Evolutionary conservation across 371 early-diverging fungal genomes (phyloP), one percentile per base, ranked within the genome.

Genomic region (Conidiobolus incongruus): DNA sequence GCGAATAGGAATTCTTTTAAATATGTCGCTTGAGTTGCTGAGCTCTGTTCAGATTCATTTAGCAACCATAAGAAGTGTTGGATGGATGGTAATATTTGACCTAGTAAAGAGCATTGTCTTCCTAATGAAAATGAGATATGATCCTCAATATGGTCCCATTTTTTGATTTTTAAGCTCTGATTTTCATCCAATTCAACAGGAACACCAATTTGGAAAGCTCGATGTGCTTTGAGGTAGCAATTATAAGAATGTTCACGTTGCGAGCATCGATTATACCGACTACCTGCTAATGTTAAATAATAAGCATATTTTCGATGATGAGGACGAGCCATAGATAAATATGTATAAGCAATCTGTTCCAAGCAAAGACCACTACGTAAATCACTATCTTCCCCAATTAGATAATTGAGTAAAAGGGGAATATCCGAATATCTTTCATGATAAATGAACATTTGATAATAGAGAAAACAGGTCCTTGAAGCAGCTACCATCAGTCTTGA

Each of bases 331-430:
- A 56, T 45, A 35, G 68, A 64, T 29, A 85, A 44, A 47, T 72
- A 85, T 29, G 78, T 72, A 40, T 77, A 72, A 0, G 89, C 90
- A 0, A 89, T 82, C 52, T 90, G 91, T 51, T 94, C 95, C 31
- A 84, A 53, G 29, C 84, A 72, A 36, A 91, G 50, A 0, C 80
- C 89, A 30, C 75, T 70, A 4, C 81, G 63, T 11, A 84, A 49
- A 47, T 81, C 79, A 42, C 42, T 31, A 55, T 66, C 75, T 46
- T 83, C 84, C 0, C 72, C 76, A 0, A 80, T 75, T 72, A 80
- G 66, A 26, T 77, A 52, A 2, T 78, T 65, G 8, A 77, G 58
- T 0, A 78, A 66, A 7, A 56, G 58, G 0, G 88, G 75, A 0
- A 77, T 75, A 22, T 81, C 81, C 35, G 66, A 58, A 61, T 72